A percentile compares a stretch with the other conserved stretches of the same genome.
phyloP scores from a whole-genome alignment of 169 alveolate genomes.

The Cryptosporidium canis region DNA sequence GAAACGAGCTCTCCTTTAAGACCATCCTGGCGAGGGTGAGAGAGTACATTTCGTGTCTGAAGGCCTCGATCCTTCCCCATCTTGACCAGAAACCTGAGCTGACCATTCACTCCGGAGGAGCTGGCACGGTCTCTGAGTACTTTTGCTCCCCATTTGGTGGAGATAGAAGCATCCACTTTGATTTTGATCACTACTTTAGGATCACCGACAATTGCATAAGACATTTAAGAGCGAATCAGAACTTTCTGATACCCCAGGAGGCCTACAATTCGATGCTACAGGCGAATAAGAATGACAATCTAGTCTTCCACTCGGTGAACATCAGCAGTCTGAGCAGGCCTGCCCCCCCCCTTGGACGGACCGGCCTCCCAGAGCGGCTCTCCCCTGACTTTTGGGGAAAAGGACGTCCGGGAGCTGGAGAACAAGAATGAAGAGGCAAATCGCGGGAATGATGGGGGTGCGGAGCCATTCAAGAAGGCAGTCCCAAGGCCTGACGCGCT shows the following conservation, averaged over 20 bases:
- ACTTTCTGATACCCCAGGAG: conserved; percentile 58
- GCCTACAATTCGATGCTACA: conserved; percentile 45
- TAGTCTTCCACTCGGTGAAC: background rate
- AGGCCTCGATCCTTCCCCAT: conserved; percentile 78
- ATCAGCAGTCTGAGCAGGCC: background rate
- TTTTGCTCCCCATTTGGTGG: conserved; percentile 78
- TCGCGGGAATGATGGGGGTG: background rate
- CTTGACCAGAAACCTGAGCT: conserved; percentile 82
- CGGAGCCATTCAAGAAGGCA: background rate
- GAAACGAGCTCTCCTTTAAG: conserved; percentile 78
- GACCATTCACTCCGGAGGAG: conserved; percentile 84
- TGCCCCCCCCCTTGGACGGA: background rate
- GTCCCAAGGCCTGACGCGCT: background rate
- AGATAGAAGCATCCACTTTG: conserved; percentile 13
- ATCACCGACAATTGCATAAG: conserved; percentile 8
- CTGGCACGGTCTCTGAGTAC: conserved; percentile 79
- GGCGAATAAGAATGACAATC: conserved; percentile 16
- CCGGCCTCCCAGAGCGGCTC: background rate
- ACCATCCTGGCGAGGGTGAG: conserved; percentile 79
- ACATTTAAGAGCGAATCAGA: conserved; percentile 31
- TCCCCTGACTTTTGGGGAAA: conserved; percentile 50
- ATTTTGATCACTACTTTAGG: conserved; percentile 33
- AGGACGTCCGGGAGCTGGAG: background rate
- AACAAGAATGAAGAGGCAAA: background rate
- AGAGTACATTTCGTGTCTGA: conserved; percentile 79